A percentile compares a stretch with the other conserved stretches of the same genome.
Conservation (phyloP, 306 rosid species). For the Corylus heterophylla region DNA sequence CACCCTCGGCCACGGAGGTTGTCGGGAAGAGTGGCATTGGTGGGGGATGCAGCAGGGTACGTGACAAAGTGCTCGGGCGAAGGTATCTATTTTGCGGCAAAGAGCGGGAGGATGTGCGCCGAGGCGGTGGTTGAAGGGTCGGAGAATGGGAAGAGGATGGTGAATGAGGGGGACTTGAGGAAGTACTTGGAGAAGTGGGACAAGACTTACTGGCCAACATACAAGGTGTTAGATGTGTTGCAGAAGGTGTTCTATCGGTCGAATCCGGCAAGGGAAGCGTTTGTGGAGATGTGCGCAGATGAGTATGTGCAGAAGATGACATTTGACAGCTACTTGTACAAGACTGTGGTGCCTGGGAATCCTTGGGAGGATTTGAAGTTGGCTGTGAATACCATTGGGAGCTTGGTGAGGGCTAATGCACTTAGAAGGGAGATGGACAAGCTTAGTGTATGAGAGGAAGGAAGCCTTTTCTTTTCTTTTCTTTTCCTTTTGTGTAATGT, state of each 20-base stretch:
- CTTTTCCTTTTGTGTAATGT: constrained; percentile 8
- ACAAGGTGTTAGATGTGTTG: constrained; percentile 91
- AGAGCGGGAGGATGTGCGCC: constrained; percentile 98
- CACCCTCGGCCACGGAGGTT: constrained; percentile 94
- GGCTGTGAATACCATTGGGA: constrained; percentile 94
- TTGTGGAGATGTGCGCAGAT: constrained; percentile 98
- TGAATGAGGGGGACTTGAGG: constrained; percentile 85
- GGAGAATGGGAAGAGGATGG: constrained; percentile 89
- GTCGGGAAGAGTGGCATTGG: constrained; percentile 72
- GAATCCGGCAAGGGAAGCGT: constrained; percentile 95
- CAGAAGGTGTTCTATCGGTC: constrained; percentile 99
- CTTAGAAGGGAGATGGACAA: constrained; percentile 87
- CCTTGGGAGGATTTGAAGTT: constrained; percentile 87
- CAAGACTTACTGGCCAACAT: constrained; percentile 97
- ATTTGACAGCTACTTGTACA: constrained; percentile 90
- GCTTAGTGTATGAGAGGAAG: constrained; percentile 50
- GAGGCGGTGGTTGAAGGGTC: constrained; percentile 94
- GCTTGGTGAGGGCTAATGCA: constrained; percentile 93
- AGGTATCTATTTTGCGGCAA: constrained; percentile 97
- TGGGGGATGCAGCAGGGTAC: constrained; percentile 98
- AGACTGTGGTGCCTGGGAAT: constrained; percentile 89
- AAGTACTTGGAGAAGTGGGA: constrained; percentile 97
- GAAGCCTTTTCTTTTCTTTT: too few relatives aligned
- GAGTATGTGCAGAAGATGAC: constrained; percentile 99
- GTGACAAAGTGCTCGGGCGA: constrained; percentile 97